phyloP scores from a whole-genome alignment of 768 basidiomycete species.

The Mycena rosella region DNA sequence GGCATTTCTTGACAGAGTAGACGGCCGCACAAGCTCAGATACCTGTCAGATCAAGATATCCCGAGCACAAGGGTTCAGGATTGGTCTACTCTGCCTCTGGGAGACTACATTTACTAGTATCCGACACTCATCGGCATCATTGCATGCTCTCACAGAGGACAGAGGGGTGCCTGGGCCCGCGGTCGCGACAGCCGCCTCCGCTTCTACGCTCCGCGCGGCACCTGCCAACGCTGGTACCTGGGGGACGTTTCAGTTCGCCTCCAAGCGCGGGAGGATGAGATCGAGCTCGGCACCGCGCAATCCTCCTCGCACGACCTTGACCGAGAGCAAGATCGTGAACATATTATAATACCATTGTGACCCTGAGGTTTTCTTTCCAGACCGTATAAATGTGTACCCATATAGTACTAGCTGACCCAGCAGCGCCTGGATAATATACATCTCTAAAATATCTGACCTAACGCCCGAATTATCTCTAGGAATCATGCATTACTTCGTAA shows the following conservation, averaged over 20 bases:
- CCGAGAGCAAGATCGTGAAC: not conserved
- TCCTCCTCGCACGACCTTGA: not conserved
- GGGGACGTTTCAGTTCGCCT: constrained; percentile 2
- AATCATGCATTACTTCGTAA: not conserved
- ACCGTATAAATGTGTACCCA: too few species aligned
- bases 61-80: not conserved
- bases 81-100: not conserved
- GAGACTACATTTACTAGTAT: too few species aligned
- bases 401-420: too few species aligned
- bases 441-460: too few species aligned
- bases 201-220: not conserved
- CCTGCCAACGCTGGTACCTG: not conserved
- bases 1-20: too few species aligned
- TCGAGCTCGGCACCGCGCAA: not conserved
- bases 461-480: too few species aligned
- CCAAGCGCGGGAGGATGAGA: not conserved
- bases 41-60: too few species aligned
- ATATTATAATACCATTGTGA: not conserved
- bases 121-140: constrained; percentile 9
- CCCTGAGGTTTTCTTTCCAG: not conserved
- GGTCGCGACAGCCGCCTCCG: not conserved
- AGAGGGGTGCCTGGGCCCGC: not conserved
- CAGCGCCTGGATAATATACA: too few species aligned
- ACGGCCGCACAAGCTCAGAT: too few species aligned
- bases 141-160: not conserved